phyloP scores from a whole-genome alignment of 2,329 filamentous ascomycete genomes.

The Beauveria australis region DNA sequence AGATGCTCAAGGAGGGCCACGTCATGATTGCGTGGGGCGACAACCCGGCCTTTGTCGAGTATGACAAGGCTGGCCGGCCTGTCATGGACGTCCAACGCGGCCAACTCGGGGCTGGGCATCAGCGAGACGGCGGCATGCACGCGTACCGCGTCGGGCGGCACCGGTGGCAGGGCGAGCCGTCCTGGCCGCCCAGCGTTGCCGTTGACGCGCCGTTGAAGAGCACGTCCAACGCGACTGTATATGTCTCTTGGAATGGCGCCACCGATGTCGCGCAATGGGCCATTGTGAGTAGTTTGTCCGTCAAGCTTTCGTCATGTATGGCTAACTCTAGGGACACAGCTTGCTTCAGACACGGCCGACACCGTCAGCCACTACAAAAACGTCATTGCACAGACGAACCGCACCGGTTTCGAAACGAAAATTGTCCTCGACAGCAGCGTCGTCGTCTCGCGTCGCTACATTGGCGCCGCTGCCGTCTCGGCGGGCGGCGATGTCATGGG shows the following conservation, averaged over 20 bases:
- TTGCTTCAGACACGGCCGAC: slow-evolving; percentile 17
- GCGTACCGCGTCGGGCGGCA: slow-evolving; percentile 22
- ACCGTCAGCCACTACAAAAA: slow-evolving; percentile 17
- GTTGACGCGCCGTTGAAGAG: slow-evolving; percentile 18
- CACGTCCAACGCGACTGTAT: slow-evolving; percentile 19
- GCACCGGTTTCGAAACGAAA: slow-evolving; percentile 21
- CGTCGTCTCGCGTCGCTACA: slow-evolving; percentile 15
- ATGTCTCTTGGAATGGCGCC: slow-evolving; percentile 25
- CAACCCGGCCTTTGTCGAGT: slow-evolving; percentile 22
- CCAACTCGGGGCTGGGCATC: slow-evolving; percentile 13
- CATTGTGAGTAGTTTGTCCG: slow-evolving; percentile 16
- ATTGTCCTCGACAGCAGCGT: slow-evolving; percentile 14
- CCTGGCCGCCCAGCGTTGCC: slow-evolving; percentile 22
- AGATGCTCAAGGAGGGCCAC: slow-evolving; percentile 21
- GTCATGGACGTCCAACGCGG: slow-evolving; percentile 22
- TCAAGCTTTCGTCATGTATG: neutral
- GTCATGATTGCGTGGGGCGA: slow-evolving; percentile 21
- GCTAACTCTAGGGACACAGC: slow-evolving; percentile 15
- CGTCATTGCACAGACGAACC: slow-evolving; percentile 17
- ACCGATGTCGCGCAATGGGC: slow-evolving; percentile 22
- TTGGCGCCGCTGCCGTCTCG: slow-evolving; percentile 19
- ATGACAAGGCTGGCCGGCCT: slow-evolving; percentile 17
- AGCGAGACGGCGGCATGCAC: slow-evolving; percentile 19
- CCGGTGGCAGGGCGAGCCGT: slow-evolving; percentile 21
- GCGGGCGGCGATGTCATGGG: slow-evolving; percentile 19